Conservation (phyloP, 1,284 basidiomycete genomes). For the Fereydounia khargensis region DNA sequence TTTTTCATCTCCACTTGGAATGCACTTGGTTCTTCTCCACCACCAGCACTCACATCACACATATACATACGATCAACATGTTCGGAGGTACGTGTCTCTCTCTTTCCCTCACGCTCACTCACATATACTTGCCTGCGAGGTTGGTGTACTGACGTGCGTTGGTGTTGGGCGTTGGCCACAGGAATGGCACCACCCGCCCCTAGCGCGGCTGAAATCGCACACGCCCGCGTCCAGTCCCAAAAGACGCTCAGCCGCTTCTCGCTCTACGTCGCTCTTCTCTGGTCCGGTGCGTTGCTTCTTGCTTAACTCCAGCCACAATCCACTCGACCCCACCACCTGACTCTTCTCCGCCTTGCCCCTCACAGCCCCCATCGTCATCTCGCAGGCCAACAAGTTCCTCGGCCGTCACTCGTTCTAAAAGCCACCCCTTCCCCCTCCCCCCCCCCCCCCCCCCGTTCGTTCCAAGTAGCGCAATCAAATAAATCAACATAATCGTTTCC, state of each 20-base stretch:
- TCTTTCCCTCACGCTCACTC: no score
- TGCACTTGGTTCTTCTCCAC: no score
- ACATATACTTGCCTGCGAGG: no score
- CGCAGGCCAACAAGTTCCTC: constrained; percentile 31
- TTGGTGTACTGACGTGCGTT: no score
- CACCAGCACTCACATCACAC: no score
- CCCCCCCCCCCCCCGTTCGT: not conserved
- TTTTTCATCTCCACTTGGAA: no score
- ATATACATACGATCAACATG: no score
- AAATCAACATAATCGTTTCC: not conserved
- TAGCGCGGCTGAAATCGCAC: no score
- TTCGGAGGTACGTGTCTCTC: no score
- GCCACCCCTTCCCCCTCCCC: not conserved
- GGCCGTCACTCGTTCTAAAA: constrained; percentile 28
- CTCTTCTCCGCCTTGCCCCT: not conserved
- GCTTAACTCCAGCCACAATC: not conserved
- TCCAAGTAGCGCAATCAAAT: not conserved
- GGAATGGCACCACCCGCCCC: no score
- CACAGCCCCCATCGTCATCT: constrained; percentile 25
- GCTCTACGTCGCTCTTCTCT: constrained; percentile 22
- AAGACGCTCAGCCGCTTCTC: constrained; percentile 18
- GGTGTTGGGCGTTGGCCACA: no score
- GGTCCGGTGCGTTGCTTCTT: constrained; percentile 16
- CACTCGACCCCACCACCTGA: not conserved
- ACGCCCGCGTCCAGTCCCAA: constrained; percentile 15